Evolutionary conservation across 768 basidiomycete genomes (phyloP).

Genomic region (Pulveroboletus sp.): DNA sequence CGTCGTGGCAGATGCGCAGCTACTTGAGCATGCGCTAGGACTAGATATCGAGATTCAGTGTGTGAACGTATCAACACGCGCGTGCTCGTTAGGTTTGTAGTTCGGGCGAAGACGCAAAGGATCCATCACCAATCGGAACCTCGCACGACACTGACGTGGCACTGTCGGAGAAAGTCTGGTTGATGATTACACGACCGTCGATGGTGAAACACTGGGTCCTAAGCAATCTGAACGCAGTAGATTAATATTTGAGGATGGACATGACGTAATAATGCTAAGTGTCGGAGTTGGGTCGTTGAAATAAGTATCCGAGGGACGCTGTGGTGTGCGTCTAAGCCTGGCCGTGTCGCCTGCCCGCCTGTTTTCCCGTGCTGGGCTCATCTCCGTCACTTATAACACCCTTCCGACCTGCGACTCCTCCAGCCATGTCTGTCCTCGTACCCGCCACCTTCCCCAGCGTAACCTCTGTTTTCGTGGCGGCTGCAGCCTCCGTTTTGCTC

Average conservation of each 20-base stretch:
- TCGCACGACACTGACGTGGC: constrained; percentile 8
- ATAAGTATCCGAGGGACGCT: constrained; percentile 21
- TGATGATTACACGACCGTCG: no score
- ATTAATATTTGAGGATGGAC: no score
- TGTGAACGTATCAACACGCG: no score
- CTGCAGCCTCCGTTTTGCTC: constrained; percentile 25
- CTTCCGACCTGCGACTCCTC: background rate
- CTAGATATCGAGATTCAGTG: no score
- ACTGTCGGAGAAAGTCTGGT: background rate
- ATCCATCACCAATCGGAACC: background rate
- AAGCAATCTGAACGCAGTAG: no score
- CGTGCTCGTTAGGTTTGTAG: constrained; percentile 11
- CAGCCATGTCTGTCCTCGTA: constrained; percentile 31
- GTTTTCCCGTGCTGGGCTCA: constrained; percentile 20
- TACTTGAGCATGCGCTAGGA: background rate
- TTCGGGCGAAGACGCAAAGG: background rate
- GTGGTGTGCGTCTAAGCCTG: constrained; percentile 17
- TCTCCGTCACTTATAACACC: constrained; percentile 29
- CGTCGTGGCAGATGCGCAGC: background rate
- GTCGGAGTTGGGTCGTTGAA: constrained; percentile 21
- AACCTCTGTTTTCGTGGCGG: constrained; percentile 31
- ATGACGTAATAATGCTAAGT: no score
- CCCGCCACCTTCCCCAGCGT: constrained; percentile 28
- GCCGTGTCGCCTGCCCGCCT: constrained; percentile 9
- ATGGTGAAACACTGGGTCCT: no score